Percentiles rank a stretch among this genome's conserved stretches.
Conservation (phyloP, 2,329 filamentous ascomycete genomes). For the Paradendryphiella salina region DNA sequence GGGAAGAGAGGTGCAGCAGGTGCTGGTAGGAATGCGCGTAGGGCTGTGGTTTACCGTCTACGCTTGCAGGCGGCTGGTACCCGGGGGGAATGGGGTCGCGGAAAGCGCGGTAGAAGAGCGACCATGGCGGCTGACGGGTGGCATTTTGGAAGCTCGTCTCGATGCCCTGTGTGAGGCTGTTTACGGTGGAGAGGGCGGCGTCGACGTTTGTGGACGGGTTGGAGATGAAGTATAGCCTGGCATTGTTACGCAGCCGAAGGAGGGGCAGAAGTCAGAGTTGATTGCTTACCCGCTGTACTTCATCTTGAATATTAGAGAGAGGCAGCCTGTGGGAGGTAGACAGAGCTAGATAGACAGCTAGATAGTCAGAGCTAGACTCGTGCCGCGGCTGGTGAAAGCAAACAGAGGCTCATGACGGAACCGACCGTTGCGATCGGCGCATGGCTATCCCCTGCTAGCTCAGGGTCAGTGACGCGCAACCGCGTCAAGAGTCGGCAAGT, state of each 20-base stretch:
- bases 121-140: conserved; percentile 31
- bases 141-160: conserved; percentile 33
- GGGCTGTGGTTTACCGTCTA: conserved; percentile 20
- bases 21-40: conserved; percentile 36
- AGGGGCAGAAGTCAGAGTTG: neutral
- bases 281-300: conserved; percentile 24
- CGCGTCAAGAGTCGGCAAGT: conserved; percentile 9
- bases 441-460: conserved; percentile 8
- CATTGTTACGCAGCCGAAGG: neutral
- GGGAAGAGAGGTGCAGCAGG: conserved; percentile 33
- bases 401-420: neutral
- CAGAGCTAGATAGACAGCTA: neutral
- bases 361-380: neutral
- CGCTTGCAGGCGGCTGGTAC: conserved; percentile 12
- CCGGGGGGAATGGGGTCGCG: conserved; percentile 34
- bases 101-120: conserved; percentile 40
- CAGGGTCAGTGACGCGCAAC: conserved; percentile 4
- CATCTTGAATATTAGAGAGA: conserved; percentile 14
- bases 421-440: conserved; percentile 9
- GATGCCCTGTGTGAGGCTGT: conserved; percentile 31
- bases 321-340: too few species aligned
- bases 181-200: conserved; percentile 26
- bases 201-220: conserved; percentile 31
- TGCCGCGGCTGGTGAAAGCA: neutral
- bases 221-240: conserved; percentile 42